Percentiles rank a stretch among this genome's conserved stretches.
Conservation (phyloP, 2,329 filamentous ascomycete species). For the Scedosporium boydii region DNA sequence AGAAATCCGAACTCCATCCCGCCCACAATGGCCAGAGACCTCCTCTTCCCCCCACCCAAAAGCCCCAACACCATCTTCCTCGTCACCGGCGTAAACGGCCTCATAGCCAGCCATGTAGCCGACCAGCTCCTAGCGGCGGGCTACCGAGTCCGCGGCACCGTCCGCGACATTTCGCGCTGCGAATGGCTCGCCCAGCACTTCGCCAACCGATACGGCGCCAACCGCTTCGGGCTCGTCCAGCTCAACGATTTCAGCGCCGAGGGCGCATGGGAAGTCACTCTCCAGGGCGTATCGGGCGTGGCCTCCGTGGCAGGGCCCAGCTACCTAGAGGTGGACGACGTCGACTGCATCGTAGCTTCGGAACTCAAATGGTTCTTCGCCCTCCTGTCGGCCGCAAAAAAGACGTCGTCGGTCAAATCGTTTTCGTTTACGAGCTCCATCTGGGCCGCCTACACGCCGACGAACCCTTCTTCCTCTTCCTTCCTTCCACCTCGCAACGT, state of each 20-base stretch:
- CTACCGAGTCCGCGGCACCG: conserved; percentile 19
- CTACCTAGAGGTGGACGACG: conserved; percentile 8
- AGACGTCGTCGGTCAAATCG: conserved; percentile 20
- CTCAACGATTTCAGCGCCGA: conserved; percentile 26
- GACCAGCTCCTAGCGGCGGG: conserved; percentile 13
- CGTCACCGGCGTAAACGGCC: conserved; percentile 8
- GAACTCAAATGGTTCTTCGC: conserved; percentile 20
- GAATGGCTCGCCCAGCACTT: neutral
- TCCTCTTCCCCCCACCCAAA: neutral
- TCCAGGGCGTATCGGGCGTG: conserved; percentile 27
- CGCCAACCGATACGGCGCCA: conserved; percentile 10
- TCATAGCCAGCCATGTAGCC: conserved; percentile 6
- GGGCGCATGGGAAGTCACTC: conserved; percentile 29
- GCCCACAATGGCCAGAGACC: neutral
- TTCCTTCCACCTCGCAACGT: neutral
- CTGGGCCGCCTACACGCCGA: conserved; percentile 1
- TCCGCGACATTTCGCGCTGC: conserved; percentile 11
- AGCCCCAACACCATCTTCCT: conserved; percentile 5
- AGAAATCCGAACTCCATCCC: neutral
- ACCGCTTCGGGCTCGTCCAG: conserved; percentile 16
- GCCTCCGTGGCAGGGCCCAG: conserved; percentile 21
- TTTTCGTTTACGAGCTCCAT: conserved; percentile 33
- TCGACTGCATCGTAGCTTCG: conserved; percentile 24
- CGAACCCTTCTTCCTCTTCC: too few species aligned
- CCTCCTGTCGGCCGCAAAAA: conserved; percentile 24